Conservation (phyloP, 768 basidiomycete genomes). For the Leccinum ochraceum region DNA sequence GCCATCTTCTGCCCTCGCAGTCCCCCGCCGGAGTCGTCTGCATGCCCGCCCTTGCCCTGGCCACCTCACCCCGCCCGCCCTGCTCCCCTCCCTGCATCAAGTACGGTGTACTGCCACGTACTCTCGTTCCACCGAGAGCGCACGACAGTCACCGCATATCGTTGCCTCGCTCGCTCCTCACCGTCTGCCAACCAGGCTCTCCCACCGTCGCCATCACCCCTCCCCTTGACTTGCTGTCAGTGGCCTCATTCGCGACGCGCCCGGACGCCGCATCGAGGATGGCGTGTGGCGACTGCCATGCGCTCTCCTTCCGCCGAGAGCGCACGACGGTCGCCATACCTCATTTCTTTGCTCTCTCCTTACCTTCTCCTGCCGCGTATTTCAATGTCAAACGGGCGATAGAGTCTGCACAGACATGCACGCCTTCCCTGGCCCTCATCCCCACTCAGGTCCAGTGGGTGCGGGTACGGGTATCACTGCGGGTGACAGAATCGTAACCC, state of each 20-base stretch:
- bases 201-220: too few species aligned
- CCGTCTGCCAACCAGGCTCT: too few species aligned
- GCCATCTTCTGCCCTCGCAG: too few species aligned
- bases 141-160: too few species aligned
- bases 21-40: too few species aligned
- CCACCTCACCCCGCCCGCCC: too few species aligned
- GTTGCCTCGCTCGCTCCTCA: too few species aligned
- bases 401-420: background rate
- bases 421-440: background rate
- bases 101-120: too few species aligned
- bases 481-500: background rate
- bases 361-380: background rate
- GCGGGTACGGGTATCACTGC: background rate
- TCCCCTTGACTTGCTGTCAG: background rate
- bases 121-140: too few species aligned
- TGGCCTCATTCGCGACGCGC: background rate
- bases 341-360: background rate
- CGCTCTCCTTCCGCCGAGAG: background rate
- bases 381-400: background rate
- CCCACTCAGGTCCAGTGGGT: background rate
- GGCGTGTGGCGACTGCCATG: background rate
- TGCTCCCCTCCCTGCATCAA: too few species aligned
- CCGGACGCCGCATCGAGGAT: background rate
- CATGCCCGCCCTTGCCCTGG: too few species aligned
- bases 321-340: background rate